Percentiles rank a stretch among this genome's conserved stretches.
Conservation (phyloP, 1,284 basidiomycete genomes). For the Fistulina hepatica region DNA sequence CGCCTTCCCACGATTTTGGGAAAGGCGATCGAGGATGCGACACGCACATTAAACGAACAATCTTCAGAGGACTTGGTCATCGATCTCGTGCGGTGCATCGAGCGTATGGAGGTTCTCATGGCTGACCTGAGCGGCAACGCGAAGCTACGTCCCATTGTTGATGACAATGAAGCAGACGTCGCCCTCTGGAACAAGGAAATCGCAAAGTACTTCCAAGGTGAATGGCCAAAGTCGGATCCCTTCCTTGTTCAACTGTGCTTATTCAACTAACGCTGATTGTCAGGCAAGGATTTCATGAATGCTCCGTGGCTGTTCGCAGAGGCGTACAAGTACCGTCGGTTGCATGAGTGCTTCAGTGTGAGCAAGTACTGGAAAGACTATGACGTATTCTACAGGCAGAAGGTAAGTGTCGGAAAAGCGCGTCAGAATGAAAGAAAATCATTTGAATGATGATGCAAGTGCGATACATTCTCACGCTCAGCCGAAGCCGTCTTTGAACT, state of each 20-base stretch:
- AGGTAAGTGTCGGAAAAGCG: slow-evolving; percentile 42
- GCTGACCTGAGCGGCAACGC: slow-evolving; percentile 69
- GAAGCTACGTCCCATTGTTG: slow-evolving; percentile 77
- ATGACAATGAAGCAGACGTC: slow-evolving; percentile 91
- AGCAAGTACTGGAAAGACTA: slow-evolving; percentile 89
- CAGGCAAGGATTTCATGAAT: slow-evolving; percentile 94
- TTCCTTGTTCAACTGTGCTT: too few relatives aligned
- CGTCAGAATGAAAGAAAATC: too few relatives aligned
- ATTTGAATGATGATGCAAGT: slow-evolving; percentile 35
- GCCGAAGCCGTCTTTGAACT: slow-evolving; percentile 91
- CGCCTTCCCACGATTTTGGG: slow-evolving; percentile 92
- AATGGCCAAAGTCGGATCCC: too few relatives aligned
- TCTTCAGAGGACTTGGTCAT: slow-evolving; percentile 77
- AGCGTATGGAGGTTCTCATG: slow-evolving; percentile 81
- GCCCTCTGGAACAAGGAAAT: slow-evolving; percentile 97
- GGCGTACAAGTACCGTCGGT: slow-evolving; percentile 94
- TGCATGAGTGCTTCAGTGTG: slow-evolving; percentile 92
- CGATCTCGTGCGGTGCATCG: slow-evolving; percentile 82
- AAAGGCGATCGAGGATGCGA: slow-evolving; percentile 91
- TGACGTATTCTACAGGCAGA: slow-evolving; percentile 87
- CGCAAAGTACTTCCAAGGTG: slow-evolving; percentile 85
- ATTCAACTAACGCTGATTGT: slow-evolving; percentile 3
- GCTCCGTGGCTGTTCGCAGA: slow-evolving; percentile 94
- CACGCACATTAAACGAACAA: slow-evolving; percentile 83
- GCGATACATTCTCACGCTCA: slow-evolving; percentile 94